A percentile compares a stretch with the other conserved stretches of the same genome.
Conservation (phyloP, 495 filamentous ascomycete genomes). For the Aspergillus homomorphus region DNA sequence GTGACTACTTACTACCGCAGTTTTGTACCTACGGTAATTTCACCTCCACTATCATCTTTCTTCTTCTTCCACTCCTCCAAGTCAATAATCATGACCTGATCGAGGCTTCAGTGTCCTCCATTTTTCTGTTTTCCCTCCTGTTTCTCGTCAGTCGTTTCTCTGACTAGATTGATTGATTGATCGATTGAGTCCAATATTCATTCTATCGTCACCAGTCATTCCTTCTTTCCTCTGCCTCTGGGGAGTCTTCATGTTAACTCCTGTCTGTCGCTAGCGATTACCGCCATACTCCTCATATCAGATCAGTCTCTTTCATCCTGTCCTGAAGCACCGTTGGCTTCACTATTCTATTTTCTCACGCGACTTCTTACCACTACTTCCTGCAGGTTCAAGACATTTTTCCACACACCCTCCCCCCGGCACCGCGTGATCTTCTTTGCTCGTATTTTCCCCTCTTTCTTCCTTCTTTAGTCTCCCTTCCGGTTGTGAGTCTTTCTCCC, state of each 20-base stretch:
- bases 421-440: neutral
- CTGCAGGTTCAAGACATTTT: constrained; percentile 1
- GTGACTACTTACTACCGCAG: neutral
- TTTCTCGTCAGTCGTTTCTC: neutral
- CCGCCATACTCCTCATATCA: neutral
- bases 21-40: neutral
- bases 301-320: neutral
- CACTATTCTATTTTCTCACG: neutral
- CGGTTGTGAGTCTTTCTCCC: neutral
- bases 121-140: neutral
- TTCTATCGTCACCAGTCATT: neutral
- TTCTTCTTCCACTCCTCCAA: neutral
- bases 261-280: constrained; percentile 3
- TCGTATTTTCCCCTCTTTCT: constrained; percentile 7
- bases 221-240: neutral
- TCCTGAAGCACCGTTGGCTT: neutral
- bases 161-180: neutral
- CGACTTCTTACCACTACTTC: neutral
- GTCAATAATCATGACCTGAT: neutral
- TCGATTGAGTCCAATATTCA: neutral
- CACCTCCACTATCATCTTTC: neutral
- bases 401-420: too few relatives aligned
- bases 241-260: neutral
- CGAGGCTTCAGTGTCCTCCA: neutral
- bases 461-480: neutral